These are phyloP conservation scores for Hysterium pulicare DNA, from an alignment of 2,329 filamentous ascomycete genomes.

Conservation along the genomic window DNA sequence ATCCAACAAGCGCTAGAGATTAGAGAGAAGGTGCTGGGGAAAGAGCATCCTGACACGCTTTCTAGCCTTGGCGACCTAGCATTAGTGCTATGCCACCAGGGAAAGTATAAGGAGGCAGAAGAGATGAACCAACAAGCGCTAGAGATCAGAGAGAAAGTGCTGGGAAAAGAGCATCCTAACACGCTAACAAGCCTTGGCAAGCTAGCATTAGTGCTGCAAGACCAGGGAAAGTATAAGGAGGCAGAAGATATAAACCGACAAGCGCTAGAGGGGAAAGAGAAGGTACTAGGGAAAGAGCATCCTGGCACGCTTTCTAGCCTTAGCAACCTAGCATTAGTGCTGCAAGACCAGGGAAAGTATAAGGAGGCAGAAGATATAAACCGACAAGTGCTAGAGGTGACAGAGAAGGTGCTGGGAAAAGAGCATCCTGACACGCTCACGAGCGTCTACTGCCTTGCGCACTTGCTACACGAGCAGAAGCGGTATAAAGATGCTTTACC, in stretches of 20 bases:
- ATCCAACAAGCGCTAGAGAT: not conserved
- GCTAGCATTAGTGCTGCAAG: not conserved
- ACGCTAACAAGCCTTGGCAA: conserved; percentile 7
- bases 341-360: not conserved
- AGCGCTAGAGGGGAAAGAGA: not conserved
- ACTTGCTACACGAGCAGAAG: not conserved
- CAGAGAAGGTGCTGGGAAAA: not conserved
- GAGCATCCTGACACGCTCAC: not conserved
- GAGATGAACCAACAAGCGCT: not conserved
- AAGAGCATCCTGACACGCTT: conserved; percentile 3
- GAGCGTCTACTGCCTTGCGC: not conserved
- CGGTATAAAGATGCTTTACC: not conserved
- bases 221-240: not conserved
- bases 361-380: not conserved
- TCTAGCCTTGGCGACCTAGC: not conserved
- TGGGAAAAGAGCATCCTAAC: conserved; percentile 1
- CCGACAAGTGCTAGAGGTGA: not conserved
- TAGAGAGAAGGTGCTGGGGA: not conserved
- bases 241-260: not conserved
- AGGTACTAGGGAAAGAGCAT: not conserved
- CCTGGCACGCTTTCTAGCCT: not conserved
- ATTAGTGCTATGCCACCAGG: not conserved
- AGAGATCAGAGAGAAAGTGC: not conserved
- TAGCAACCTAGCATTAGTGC: not conserved
- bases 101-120: not conserved